These are phyloP conservation scores for Ophiostoma piceae DNA, from an alignment of 2,329 filamentous ascomycete species.

Conservation along the genomic window DNA sequence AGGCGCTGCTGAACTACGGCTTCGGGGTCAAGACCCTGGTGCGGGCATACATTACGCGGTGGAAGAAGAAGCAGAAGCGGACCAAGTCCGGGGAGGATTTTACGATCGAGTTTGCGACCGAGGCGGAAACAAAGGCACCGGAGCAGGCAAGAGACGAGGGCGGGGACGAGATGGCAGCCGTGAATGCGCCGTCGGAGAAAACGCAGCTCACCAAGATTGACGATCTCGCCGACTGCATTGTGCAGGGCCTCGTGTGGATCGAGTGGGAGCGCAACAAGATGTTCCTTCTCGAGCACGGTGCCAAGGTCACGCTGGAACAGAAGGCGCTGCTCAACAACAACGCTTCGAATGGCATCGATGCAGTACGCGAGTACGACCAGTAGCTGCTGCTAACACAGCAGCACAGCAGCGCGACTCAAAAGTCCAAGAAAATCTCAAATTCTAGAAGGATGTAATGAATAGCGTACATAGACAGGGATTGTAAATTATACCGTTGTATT, in stretches of 20 bases:
- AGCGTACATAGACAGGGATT: constrained; percentile 11
- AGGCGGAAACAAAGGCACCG: neutral
- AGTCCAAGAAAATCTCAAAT: neutral
- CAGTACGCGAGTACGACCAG: neutral
- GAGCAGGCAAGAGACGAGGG: neutral
- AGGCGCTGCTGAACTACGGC: neutral
- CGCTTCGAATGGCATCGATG: too few relatives aligned
- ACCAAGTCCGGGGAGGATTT: too few relatives aligned
- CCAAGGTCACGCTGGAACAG: constrained; percentile 27
- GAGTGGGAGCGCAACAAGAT: constrained; percentile 63
- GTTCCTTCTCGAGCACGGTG: constrained; percentile 33
- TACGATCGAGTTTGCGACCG: too few relatives aligned
- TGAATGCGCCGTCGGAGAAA: too few relatives aligned
- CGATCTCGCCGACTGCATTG: constrained; percentile 72
- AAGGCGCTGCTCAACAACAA: constrained; percentile 6
- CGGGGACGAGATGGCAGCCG: too few relatives aligned
- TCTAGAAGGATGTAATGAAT: neutral
- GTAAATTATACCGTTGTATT: constrained; percentile 10
- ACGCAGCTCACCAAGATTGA: constrained; percentile 51
- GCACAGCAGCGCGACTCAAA: neutral
- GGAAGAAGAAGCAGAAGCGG: constrained; percentile 23
- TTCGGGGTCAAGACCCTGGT: constrained; percentile 19
- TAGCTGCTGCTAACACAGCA: neutral
- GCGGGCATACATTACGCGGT: constrained; percentile 23
- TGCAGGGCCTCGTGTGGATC: constrained; percentile 73